A percentile compares a stretch with the other conserved stretches of the same genome.
Evolutionary conservation across 2,329 filamentous ascomycete genomes (phyloP).

Genomic region (Hypoxylon sp.): DNA sequence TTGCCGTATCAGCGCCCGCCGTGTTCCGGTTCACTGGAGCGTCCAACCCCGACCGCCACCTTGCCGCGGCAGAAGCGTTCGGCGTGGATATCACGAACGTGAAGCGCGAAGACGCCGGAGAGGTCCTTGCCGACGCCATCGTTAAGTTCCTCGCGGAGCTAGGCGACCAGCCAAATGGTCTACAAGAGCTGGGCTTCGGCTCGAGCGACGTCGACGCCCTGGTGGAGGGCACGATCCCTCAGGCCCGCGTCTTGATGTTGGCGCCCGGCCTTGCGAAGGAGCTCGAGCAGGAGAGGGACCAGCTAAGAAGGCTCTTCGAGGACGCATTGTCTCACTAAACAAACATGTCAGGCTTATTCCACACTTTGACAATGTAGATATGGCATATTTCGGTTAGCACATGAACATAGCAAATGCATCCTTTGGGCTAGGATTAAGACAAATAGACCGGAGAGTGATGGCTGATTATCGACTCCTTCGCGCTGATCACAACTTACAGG

Average conservation of each 20-base stretch:
- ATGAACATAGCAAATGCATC: not conserved
- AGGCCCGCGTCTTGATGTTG: conserved; percentile 88
- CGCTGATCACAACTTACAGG: not conserved
- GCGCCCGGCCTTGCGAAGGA: conserved; percentile 82
- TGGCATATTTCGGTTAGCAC: not conserved
- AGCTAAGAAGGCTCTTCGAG: conserved; percentile 75
- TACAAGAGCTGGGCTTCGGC: conserved; percentile 84
- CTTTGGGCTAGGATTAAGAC: not conserved
- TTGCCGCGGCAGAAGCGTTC: conserved; percentile 88
- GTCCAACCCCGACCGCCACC: conserved; percentile 90
- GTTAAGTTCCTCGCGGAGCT: conserved; percentile 80
- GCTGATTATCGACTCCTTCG: not conserved
- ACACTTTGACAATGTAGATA: not conserved
- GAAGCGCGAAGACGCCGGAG: conserved; percentile 87
- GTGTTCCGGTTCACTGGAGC: conserved; percentile 93
- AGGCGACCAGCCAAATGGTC: conserved; percentile 87
- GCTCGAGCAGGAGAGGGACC: conserved; percentile 73
- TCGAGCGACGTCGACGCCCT: conserved; percentile 78
- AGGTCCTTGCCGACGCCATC: conserved; percentile 84
- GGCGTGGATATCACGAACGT: conserved; percentile 89
- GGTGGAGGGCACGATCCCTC: conserved; percentile 94
- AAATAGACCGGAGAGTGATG: not conserved
- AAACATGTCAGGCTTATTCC: not conserved
- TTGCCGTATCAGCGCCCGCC: conserved; percentile 90
- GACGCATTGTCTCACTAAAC: conserved; percentile 55